Conservation (phyloP, 805 yeast genomes). For the Myxozyma monticola region DNA sequence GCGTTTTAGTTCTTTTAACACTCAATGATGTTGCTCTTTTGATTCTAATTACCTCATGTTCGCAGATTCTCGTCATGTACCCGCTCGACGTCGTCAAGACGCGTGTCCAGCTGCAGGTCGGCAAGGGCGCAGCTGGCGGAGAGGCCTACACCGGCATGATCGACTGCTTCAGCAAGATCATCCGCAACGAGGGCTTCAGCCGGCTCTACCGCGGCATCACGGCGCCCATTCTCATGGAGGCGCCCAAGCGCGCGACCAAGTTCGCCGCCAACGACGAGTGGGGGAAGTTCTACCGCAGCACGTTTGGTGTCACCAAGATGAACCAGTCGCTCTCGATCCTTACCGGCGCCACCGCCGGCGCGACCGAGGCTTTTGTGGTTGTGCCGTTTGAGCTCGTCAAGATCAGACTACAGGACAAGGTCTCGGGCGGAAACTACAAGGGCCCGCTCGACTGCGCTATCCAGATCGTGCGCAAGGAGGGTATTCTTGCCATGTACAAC, state of each 20-base stretch:
- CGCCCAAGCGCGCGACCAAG: constrained; percentile 97
- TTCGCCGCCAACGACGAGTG: constrained; percentile 98
- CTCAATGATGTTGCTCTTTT: neutral
- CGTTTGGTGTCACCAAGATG: constrained; percentile 67
- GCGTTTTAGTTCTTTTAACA: constrained; percentile 5
- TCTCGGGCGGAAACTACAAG: constrained; percentile 62
- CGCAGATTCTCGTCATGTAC: constrained; percentile 77
- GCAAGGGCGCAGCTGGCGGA: constrained; percentile 45
- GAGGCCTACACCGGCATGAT: constrained; percentile 79
- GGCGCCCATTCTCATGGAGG: constrained; percentile 98
- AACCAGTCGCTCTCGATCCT: constrained; percentile 82
- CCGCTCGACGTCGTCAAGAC: constrained; percentile 92
- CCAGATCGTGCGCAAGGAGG: constrained; percentile 71
- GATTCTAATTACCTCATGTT: neutral
- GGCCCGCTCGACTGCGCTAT: constrained; percentile 82
- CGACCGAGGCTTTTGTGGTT: constrained; percentile 92
- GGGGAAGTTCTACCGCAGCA: constrained; percentile 75
- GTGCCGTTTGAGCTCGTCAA: constrained; percentile 97
- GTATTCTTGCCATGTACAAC: constrained; percentile 80
- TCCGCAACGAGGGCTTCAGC: constrained; percentile 79
- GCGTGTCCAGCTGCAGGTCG: constrained; percentile 80
- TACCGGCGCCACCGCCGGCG: constrained; percentile 99
- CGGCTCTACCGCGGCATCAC: constrained; percentile 89
- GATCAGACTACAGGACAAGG: constrained; percentile 88
- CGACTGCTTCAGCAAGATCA: constrained; percentile 79